These are phyloP conservation scores for Salix udensis DNA, from an alignment of 345 rosid genomes.

Conservation along the genomic window DNA sequence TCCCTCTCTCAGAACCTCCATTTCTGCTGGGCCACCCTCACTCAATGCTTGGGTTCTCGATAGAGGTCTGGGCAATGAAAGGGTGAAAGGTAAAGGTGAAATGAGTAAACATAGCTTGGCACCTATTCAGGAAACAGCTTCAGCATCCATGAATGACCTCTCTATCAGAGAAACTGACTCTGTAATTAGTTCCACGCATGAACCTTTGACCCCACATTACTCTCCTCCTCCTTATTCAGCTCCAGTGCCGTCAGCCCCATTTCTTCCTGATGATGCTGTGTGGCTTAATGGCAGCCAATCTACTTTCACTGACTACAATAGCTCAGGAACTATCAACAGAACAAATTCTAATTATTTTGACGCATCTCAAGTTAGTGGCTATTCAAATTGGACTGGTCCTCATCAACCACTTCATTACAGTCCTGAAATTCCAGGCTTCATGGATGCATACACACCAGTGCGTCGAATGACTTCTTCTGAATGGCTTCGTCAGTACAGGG, in stretches of 20 bases:
- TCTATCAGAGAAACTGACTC: conserved; percentile 38
- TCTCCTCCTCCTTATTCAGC: conserved; percentile 46
- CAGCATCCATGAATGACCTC: conserved; percentile 52
- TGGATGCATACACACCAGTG: conserved; percentile 42
- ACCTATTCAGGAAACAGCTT: conserved; percentile 52
- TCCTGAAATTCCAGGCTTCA: conserved; percentile 30
- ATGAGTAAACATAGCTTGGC: conserved; percentile 35
- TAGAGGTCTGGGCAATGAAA: conserved; percentile 33
- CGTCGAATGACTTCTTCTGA: conserved; percentile 73
- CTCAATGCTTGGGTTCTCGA: conserved; percentile 77
- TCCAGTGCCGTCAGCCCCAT: conserved; percentile 82
- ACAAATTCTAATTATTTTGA: conserved; percentile 30
- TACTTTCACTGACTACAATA: conserved; percentile 12
- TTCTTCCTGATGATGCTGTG: conserved; percentile 70
- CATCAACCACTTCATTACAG: conserved; percentile 27
- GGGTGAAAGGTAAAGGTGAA: conserved; percentile 36
- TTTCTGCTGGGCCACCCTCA: conserved; percentile 77
- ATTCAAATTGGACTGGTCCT: conserved; percentile 35
- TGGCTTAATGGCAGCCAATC: conserved; percentile 47
- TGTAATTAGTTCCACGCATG: conserved; percentile 19
- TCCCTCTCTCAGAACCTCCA: conserved; percentile 14
- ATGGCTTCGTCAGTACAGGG: conserved; percentile 94
- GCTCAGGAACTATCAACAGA: conserved; percentile 24
- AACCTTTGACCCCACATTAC: conserved; percentile 21
- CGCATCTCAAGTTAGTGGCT: conserved; percentile 26